Evolutionary conservation across 2,329 filamentous ascomycete species (phyloP).

Genomic region (Hypoxylon sp.): DNA sequence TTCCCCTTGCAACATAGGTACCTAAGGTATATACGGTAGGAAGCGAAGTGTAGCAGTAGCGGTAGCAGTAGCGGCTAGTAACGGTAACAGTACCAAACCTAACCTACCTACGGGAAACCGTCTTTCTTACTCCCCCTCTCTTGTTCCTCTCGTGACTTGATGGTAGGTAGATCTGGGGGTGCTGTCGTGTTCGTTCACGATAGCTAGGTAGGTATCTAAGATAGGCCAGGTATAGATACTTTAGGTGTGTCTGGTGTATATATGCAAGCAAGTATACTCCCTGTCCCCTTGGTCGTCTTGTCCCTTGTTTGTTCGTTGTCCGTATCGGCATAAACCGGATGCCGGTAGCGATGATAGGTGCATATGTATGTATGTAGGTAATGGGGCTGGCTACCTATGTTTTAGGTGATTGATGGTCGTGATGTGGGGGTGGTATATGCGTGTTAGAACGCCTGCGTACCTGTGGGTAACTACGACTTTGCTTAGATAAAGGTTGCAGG

Average conservation of each 20-base stretch:
- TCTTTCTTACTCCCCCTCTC: not conserved
- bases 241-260: too few relatives aligned
- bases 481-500: slow-evolving; percentile 5
- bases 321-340: slow-evolving; percentile 30
- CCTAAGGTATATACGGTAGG: not conserved
- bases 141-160: not conserved
- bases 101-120: slow-evolving; percentile 3
- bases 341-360: slow-evolving; percentile 27
- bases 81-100: slow-evolving; percentile 28
- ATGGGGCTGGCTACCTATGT: slow-evolving; percentile 3
- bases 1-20: too few relatives aligned
- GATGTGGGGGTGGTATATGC: not conserved
- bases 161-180: slow-evolving; percentile 12
- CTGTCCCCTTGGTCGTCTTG: too few relatives aligned
- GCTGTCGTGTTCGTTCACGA: not conserved
- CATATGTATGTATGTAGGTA: slow-evolving; percentile 11
- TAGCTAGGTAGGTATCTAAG: not conserved
- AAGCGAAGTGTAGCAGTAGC: not conserved
- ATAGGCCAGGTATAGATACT: not conserved
- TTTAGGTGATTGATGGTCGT: not conserved
- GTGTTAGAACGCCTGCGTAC: not conserved
- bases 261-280: too few relatives aligned
- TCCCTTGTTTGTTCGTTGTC: too few relatives aligned
- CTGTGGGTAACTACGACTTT: not conserved
- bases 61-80: slow-evolving; percentile 30